Evolutionary conservation across 2,329 filamentous ascomycete genomes (phyloP).

Genomic region (Pseudogymnoascus sp.): DNA sequence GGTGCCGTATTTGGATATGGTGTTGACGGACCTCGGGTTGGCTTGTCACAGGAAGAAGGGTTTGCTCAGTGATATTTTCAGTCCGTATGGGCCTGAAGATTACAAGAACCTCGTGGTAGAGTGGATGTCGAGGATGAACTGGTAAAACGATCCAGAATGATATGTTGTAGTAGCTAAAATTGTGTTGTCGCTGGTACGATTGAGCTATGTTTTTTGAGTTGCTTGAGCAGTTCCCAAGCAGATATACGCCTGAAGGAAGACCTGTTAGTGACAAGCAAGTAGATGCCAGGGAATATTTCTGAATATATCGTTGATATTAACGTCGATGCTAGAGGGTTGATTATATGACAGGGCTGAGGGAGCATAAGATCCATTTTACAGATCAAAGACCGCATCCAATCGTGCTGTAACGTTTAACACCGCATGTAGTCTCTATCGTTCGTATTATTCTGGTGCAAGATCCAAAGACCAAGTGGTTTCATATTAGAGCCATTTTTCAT

Average conservation of each 20-base stretch:
- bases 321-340: no score
- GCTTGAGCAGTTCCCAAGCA: neutral
- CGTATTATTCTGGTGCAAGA: neutral
- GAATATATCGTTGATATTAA: neutral
- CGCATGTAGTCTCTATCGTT: neutral
- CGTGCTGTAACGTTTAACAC: neutral
- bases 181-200: neutral
- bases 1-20: conserved; percentile 61
- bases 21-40: conserved; percentile 58
- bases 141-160: neutral
- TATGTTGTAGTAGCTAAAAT: neutral
- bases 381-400: neutral
- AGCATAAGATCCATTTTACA: neutral
- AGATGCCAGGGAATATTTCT: neutral
- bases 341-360: neutral
- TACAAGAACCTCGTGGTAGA: conserved; percentile 37
- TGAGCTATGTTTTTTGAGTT: neutral
- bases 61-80: conserved; percentile 33
- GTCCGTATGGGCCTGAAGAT: conserved; percentile 38
- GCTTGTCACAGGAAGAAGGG: conserved; percentile 45
- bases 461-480: neutral
- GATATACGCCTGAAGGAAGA: neutral
- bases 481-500: neutral
- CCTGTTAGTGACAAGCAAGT: neutral
- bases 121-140: conserved; percentile 25